A percentile compares a stretch with the other conserved stretches of the same genome.
phyloP scores from a whole-genome alignment of 2,329 filamentous ascomycete species.

The Piedraia hortae region DNA sequence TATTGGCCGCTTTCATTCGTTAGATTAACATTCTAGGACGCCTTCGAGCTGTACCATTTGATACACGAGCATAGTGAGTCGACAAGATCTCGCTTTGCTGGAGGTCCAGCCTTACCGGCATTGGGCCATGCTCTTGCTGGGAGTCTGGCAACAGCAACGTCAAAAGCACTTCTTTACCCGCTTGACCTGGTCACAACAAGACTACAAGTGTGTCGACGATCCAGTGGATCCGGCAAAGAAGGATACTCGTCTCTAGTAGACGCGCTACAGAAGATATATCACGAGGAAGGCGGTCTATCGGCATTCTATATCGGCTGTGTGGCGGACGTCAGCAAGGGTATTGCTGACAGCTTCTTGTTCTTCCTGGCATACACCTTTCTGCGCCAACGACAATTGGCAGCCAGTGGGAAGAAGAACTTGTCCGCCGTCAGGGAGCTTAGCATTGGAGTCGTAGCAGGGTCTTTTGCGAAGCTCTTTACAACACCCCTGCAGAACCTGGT shows the following conservation, averaged over 20 bases:
- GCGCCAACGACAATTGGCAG: conserved; percentile 18
- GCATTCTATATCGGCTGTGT: conserved; percentile 33
- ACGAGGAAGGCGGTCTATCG: conserved; percentile 36
- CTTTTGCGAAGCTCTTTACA: conserved; percentile 46
- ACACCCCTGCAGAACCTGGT: conserved; percentile 63
- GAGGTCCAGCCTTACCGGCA: conserved; percentile 32
- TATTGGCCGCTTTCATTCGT: conserved; percentile 3
- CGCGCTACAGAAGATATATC: conserved; percentile 42
- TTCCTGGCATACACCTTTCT: conserved; percentile 51
- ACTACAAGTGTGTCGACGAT: conserved; percentile 47
- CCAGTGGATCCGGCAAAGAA: conserved; percentile 15
- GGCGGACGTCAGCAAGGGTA: conserved; percentile 19
- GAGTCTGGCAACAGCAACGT: conserved; percentile 48
- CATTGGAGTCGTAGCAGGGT: conserved; percentile 46
- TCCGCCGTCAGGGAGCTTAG: conserved; percentile 43
- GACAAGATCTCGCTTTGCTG: conserved; percentile 1
- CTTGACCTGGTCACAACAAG: conserved; percentile 58
- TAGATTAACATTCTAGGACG: too few relatives aligned
- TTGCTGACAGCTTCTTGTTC: conserved; percentile 55
- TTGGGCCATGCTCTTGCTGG: conserved; percentile 62
- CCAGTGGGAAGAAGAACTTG: conserved; percentile 17
- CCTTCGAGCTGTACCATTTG: conserved; percentile 9
- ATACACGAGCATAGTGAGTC: conserved; percentile 5
- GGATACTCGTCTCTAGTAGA: conserved; percentile 37
- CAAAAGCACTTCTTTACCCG: conserved; percentile 55